phyloP scores from a whole-genome alignment of 1,284 basidiomycete species.

The Hymenochaete sp. region DNA sequence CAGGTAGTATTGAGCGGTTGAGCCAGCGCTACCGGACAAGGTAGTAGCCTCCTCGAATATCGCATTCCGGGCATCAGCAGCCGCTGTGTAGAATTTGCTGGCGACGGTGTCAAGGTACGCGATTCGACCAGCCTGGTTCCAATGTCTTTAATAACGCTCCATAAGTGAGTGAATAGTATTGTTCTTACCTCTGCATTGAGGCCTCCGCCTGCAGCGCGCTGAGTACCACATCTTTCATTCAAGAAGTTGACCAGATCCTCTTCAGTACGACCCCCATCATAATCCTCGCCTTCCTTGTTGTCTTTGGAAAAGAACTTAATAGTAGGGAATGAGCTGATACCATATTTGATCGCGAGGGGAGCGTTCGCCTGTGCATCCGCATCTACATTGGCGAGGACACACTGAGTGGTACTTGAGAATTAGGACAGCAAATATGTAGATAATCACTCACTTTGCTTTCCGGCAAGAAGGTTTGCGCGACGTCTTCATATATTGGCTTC shows the following conservation, averaged over 20 bases:
- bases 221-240: slow-evolving; percentile 86
- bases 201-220: slow-evolving; percentile 74
- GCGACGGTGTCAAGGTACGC: slow-evolving; percentile 75
- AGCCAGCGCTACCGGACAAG: slow-evolving; percentile 39
- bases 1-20: slow-evolving; percentile 73
- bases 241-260: slow-evolving; percentile 63
- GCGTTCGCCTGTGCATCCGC: slow-evolving; percentile 80
- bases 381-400: slow-evolving; percentile 85
- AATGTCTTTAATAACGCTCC: neutral
- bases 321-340: slow-evolving; percentile 75
- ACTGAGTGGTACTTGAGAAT: slow-evolving; percentile 35
- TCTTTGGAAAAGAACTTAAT: slow-evolving; percentile 92
- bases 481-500: slow-evolving; percentile 82
- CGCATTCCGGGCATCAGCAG: slow-evolving; percentile 45
- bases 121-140: slow-evolving; percentile 67
- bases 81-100: slow-evolving; percentile 63
- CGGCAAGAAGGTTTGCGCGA: slow-evolving; percentile 69
- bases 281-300: slow-evolving; percentile 46
- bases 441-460: slow-evolving; percentile 58
- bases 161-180: slow-evolving; percentile 10
- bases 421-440: neutral
- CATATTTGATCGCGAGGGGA: slow-evolving; percentile 67
- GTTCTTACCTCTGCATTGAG: slow-evolving; percentile 65
- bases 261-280: slow-evolving; percentile 62
- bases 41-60: slow-evolving; percentile 55